phyloP scores from a whole-genome alignment of 2,329 filamentous ascomycete genomes.

The Epicoccum nigrum region DNA sequence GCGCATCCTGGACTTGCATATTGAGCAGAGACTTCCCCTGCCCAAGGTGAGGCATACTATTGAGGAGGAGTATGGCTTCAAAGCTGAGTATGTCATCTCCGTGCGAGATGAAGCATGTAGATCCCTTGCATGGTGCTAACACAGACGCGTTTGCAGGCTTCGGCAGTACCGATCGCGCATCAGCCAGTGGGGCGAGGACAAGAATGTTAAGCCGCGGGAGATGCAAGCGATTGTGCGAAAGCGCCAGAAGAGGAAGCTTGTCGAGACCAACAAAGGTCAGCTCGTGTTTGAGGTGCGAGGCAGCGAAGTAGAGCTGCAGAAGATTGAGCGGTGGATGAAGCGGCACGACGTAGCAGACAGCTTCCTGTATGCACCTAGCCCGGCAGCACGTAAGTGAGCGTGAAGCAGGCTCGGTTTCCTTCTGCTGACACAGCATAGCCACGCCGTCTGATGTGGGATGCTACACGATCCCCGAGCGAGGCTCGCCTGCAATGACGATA shows the following conservation, averaged over 20 bases:
- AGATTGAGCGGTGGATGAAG: constrained; percentile 33
- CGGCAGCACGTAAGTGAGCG: constrained; percentile 13
- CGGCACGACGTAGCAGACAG: constrained; percentile 20
- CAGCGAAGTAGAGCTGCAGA: constrained; percentile 21
- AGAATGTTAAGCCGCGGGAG: too few species aligned
- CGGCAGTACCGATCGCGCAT: too few species aligned
- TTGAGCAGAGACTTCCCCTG: neutral
- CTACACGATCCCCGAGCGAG: constrained; percentile 23
- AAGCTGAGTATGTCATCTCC: too few species aligned
- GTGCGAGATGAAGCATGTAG: too few species aligned
- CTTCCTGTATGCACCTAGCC: constrained; percentile 23
- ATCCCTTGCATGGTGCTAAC: too few species aligned
- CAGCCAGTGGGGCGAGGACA: too few species aligned
- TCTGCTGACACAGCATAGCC: constrained; percentile 20
- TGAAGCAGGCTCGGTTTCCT: too few species aligned
- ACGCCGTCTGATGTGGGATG: constrained; percentile 27
- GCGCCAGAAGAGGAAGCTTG: constrained; percentile 24
- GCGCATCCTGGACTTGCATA: constrained; percentile 24
- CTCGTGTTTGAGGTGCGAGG: constrained; percentile 24
- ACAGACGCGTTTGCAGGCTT: too few species aligned
- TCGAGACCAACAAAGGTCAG: constrained; percentile 21
- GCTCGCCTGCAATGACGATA: constrained; percentile 7
- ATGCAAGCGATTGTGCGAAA: constrained; percentile 28
- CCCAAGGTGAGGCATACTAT: too few species aligned
- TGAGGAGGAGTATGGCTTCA: too few species aligned